Evolutionary conservation across 805 yeast genomes (phyloP), one percentile per base, ranked within the genome.

Genomic region (Ogataea corticis): DNA sequence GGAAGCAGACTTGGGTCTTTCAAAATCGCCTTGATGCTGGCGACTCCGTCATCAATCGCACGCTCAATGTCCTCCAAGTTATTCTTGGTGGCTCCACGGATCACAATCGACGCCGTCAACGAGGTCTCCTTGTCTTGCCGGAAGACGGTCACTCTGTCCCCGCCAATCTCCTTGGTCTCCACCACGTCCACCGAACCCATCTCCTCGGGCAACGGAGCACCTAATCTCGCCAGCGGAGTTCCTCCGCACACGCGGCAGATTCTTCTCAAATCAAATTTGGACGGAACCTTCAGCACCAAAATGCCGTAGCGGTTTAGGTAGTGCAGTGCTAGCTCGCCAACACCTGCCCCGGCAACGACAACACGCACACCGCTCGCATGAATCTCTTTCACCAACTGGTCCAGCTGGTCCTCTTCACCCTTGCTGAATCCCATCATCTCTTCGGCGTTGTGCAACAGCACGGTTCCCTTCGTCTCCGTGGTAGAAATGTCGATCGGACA

Each of bases 381-480:
- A 50, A 94, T 82, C 62, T 86, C 94, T 62, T 85, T 85, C 54
- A 92, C 84, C 68, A 85, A 77, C 62, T 79, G 81, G 62, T 94
- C 97, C 59, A 94, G 78, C 66, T 89, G 97, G 43, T 83, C 84
- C 69, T 94, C 99, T 70, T 94, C 99, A 58, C 97, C 98, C 73
- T 85, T 87, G 55, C 96, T 80, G 71, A 94, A 94, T 61, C 90
- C 95, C 54, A 92, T 75, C 97, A 94, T 91, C 69, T 94, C 98
- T 67, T 92, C 78, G 11, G 99, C 99, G 61, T 89, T 91, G 71
- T 94, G 97, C 55, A 94, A 77, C 59, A 94, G 74, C 39, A 94
- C 99, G 13, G 99, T 94, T 41, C 99, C 98, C 71, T 92, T 92
- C 17, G 98, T 92, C 71, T 94, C 99, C n/a, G 99, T 91, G 49